Percentiles rank a stretch among this genome's conserved stretches.
phyloP scores from a whole-genome alignment of 768 basidiomycete species.

The Glaciozyma martinii region DNA sequence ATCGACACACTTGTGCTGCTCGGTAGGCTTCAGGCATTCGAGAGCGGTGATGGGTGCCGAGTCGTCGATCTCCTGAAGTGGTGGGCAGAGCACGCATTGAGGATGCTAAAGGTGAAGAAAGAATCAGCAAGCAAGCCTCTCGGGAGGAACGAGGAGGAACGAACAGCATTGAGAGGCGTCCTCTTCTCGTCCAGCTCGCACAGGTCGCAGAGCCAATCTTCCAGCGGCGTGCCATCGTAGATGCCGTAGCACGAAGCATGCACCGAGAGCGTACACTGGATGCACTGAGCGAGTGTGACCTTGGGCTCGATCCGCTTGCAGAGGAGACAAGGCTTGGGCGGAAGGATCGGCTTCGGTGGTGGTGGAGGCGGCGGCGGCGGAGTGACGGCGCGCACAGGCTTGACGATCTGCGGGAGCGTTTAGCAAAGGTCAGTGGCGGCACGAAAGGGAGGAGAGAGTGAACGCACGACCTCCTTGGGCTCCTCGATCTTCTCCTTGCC shows the following conservation, averaged over 20 bases:
- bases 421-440: background rate
- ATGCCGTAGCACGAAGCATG: constrained; percentile 33
- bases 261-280: constrained; percentile 15
- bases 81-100: constrained; percentile 28
- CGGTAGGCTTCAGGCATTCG: constrained; percentile 32
- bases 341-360: constrained; percentile 13
- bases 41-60: constrained; percentile 26
- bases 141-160: background rate
- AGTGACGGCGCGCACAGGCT: background rate
- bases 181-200: constrained; percentile 22
- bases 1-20: constrained; percentile 22
- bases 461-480: no score
- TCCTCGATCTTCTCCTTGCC: no score
- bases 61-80: background rate
- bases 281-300: constrained; percentile 20
- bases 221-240: constrained; percentile 7
- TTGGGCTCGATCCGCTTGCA: constrained; percentile 31
- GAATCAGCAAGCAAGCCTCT: background rate
- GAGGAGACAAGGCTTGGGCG: constrained; percentile 22
- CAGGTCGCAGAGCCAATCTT: constrained; percentile 33
- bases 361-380: background rate
- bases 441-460: no score
- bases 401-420: no score
- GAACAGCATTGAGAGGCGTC: background rate
- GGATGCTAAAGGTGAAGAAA: constrained; percentile 8